Evolutionary conservation across 2,329 filamentous ascomycete species (phyloP).

Genomic region (Fusarium agapanthi): DNA sequence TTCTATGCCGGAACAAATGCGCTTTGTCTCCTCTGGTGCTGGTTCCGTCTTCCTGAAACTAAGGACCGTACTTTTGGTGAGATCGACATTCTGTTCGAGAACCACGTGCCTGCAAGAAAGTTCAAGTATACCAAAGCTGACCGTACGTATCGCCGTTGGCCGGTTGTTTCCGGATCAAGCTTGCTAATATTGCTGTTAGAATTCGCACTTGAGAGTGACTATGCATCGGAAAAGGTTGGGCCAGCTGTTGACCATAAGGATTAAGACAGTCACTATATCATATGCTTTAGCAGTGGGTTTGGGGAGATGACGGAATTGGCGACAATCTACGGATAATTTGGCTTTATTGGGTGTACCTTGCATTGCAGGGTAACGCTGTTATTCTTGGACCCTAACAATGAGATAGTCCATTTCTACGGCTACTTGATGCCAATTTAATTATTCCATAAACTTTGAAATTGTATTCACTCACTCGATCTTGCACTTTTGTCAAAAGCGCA

Average conservation of each 20-base stretch:
- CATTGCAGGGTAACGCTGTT: neutral
- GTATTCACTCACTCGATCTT: rapidly evolving
- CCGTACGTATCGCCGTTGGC: neutral
- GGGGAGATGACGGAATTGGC: neutral
- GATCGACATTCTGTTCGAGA: conserved; percentile 41
- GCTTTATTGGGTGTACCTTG: rapidly evolving
- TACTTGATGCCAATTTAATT: neutral
- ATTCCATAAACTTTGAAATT: rapidly evolving
- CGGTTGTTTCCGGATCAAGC: rapidly evolving
- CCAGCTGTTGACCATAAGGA: neutral
- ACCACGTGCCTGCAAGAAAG: conserved; percentile 34
- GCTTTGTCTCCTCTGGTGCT: conserved; percentile 51
- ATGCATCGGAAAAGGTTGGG: neutral
- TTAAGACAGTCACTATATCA: rapidly evolving
- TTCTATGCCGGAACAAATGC: conserved; percentile 44
- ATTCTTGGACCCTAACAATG: neutral
- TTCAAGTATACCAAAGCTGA: conserved; percentile 43
- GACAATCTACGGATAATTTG: neutral
- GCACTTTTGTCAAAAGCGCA: rapidly evolving
- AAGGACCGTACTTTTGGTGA: conserved; percentile 43
- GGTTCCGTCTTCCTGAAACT: conserved; percentile 44
- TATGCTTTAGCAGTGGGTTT: neutral
- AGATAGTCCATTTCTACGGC: too few species aligned
- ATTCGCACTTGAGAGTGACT: neutral
- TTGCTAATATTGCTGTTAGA: neutral